A percentile compares a stretch with the other conserved stretches of the same genome.
phyloP scores from a whole-genome alignment of 148 eudicot genomes.

The Cornus controversa region DNA sequence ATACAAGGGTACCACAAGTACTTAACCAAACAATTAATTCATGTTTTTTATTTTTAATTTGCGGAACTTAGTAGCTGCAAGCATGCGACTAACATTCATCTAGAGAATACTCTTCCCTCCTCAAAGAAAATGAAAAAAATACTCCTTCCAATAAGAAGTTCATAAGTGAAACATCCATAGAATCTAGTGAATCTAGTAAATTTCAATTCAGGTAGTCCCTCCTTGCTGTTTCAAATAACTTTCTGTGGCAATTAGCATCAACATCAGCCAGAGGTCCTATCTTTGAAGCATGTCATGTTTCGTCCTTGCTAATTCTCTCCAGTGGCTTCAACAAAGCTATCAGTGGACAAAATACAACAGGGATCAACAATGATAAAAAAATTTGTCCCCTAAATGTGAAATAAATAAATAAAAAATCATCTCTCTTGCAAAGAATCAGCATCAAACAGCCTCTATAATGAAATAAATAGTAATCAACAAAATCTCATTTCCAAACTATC shows the following conservation, averaged over 20 bases:
- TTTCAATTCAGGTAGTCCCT: too few species aligned
- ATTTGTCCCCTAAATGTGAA: neutral
- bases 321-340: too few species aligned
- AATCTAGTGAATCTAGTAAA: too few species aligned
- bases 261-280: neutral
- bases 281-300: neutral
- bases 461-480: neutral
- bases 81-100: neutral
- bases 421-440: neutral
- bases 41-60: too few species aligned
- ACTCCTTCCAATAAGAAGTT: too few species aligned
- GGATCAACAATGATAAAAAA: neutral
- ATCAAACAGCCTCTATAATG: neutral
- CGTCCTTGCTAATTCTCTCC: neutral
- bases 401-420: neutral
- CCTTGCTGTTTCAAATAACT: neutral
- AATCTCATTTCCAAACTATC: neutral
- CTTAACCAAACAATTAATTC: neutral
- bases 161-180: too few species aligned
- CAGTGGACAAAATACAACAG: neutral
- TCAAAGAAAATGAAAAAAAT: neutral
- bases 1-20: too few species aligned
- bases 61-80: neutral
- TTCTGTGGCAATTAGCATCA: neutral
- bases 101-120: neutral